These are phyloP conservation scores for Salisapilia sapeloensis DNA, from an alignment of 352 stramenopile genomes.

Conservation along the genomic window DNA sequence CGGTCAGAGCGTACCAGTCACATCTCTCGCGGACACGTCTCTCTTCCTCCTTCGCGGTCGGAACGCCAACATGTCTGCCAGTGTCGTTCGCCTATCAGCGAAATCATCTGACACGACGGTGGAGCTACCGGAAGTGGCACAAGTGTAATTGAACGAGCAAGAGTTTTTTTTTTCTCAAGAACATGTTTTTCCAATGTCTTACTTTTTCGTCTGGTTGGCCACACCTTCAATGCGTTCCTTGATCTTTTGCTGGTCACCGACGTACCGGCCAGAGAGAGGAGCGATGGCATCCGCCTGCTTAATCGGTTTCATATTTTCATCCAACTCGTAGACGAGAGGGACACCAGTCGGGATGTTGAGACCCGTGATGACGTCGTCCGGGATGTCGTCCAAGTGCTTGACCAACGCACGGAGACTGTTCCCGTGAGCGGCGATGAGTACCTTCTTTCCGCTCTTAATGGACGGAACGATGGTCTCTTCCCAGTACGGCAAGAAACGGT, in stretches of 20 bases:
- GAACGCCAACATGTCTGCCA: too few relatives aligned
- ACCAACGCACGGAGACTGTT: slow-evolving; percentile 97
- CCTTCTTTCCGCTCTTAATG: slow-evolving; percentile 89
- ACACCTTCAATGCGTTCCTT: slow-evolving; percentile 91
- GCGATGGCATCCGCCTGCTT: slow-evolving; percentile 84
- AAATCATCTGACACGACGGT: too few relatives aligned
- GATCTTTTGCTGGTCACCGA: slow-evolving; percentile 95
- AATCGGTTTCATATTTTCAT: slow-evolving; percentile 95
- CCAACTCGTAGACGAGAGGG: slow-evolving; percentile 94
- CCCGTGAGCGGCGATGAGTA: slow-evolving; percentile 95
- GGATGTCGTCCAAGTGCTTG: slow-evolving; percentile 97
- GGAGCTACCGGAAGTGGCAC: too few relatives aligned
- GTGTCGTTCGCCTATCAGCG: too few relatives aligned
- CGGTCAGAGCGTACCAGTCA: too few relatives aligned
- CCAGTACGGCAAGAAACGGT: slow-evolving; percentile 94
- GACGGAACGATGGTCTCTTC: slow-evolving; percentile 88
- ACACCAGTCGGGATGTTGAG: slow-evolving; percentile 95
- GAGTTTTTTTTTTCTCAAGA: too few relatives aligned
- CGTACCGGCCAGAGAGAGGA: slow-evolving; percentile 59
- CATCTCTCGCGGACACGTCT: too few relatives aligned
- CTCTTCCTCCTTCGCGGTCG: too few relatives aligned
- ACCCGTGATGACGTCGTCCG: slow-evolving; percentile 91
- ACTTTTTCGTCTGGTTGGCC: slow-evolving; percentile 91
- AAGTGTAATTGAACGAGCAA: too few relatives aligned
- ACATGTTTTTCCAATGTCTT: slow-evolving; percentile 25